Percentiles rank a stretch among this genome's conserved stretches.
Conservation (phyloP, 306 rosid genomes). For the Ormosia emarginata region DNA sequence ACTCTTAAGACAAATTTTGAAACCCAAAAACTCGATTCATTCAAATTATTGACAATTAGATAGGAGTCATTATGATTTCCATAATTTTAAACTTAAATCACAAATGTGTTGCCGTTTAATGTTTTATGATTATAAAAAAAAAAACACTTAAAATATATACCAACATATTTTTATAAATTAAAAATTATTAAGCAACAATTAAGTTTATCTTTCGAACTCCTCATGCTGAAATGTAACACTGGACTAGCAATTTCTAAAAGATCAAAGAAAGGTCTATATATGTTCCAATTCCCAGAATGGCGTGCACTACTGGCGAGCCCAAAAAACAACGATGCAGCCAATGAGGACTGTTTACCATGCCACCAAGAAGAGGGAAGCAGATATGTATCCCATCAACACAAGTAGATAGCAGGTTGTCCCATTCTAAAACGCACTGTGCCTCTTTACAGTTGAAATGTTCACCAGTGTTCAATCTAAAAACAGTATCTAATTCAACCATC, state of each 20-base stretch:
- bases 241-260: not conserved
- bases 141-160: too few relatives aligned
- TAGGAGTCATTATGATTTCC: too few relatives aligned
- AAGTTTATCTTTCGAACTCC: too few relatives aligned
- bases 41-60: too few relatives aligned
- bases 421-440: not conserved
- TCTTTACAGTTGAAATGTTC: not conserved
- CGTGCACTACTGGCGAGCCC: not conserved
- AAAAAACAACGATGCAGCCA: conserved; percentile 13
- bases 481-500: conserved; percentile 21
- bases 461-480: not conserved
- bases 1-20: too few relatives aligned
- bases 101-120: too few relatives aligned
- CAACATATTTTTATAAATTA: too few relatives aligned
- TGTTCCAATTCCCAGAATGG: not conserved
- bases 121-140: too few relatives aligned
- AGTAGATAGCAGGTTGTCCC: not conserved
- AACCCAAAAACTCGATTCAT: too few relatives aligned
- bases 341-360: conserved; percentile 10
- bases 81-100: too few relatives aligned
- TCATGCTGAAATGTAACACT: not conserved
- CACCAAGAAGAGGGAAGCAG: not conserved
- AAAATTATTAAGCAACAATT: too few relatives aligned
- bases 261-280: not conserved
- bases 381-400: not conserved